Percentiles rank a stretch among this genome's conserved stretches.
These are phyloP conservation scores for Mycena belliarum DNA, from an alignment of 768 basidiomycete species.

Conservation along the genomic window DNA sequence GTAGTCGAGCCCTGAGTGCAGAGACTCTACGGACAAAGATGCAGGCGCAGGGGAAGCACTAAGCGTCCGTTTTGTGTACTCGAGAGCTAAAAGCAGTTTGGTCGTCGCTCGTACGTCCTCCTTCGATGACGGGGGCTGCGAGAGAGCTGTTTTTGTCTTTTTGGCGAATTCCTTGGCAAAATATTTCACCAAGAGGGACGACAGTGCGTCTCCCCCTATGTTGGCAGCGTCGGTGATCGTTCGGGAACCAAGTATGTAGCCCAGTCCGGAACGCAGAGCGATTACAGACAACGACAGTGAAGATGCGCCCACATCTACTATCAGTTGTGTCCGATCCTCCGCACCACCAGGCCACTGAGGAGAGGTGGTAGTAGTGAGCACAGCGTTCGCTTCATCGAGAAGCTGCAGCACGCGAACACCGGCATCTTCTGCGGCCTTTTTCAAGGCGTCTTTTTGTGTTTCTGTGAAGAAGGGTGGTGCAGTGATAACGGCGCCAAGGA, in stretches of 20 bases:
- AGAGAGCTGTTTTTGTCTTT: conserved; percentile 84
- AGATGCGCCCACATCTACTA: conserved; percentile 82
- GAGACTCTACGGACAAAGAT: conserved; percentile 88
- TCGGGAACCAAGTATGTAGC: conserved; percentile 56
- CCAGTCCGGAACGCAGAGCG: conserved; percentile 74
- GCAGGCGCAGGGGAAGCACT: conserved; percentile 86
- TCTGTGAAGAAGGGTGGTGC: conserved; percentile 77
- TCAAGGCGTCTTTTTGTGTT: conserved; percentile 67
- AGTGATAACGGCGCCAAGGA: conserved; percentile 81
- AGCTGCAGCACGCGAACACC: conserved; percentile 85
- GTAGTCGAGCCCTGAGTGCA: conserved; percentile 92
- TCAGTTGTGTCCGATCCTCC: conserved; percentile 72
- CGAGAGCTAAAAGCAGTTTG: conserved; percentile 90
- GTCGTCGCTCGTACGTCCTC: conserved; percentile 70
- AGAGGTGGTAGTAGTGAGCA: conserved; percentile 57
- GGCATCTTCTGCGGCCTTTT: conserved; percentile 73
- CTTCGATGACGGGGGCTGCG: conserved; percentile 55
- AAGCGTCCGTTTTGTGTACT: conserved; percentile 92
- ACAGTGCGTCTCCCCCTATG: conserved; percentile 72
- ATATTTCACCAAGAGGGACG: conserved; percentile 82
- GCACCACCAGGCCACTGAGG: conserved; percentile 37
- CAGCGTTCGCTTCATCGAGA: conserved; percentile 85
- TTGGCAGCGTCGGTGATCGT: conserved; percentile 37
- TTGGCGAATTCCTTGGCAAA: conserved; percentile 97
- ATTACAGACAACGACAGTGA: conserved; percentile 70